Conservation (phyloP, 306 rosid genomes). For the Cercis canadensis region DNA sequence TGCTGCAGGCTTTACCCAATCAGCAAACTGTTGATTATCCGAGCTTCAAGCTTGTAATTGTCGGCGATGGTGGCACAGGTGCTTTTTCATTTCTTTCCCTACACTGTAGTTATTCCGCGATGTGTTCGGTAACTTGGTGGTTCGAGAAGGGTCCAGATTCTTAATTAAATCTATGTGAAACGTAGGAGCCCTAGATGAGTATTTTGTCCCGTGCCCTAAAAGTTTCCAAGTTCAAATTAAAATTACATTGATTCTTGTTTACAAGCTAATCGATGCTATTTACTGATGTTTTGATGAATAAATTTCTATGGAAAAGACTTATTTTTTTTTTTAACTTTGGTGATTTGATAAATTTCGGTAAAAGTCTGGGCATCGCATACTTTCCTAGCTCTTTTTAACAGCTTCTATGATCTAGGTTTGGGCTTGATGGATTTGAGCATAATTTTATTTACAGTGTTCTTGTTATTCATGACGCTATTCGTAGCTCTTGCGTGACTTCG, state of each 20-base stretch:
- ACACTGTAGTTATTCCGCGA: neutral
- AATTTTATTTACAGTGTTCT: neutral
- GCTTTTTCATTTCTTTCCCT: neutral
- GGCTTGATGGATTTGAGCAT: neutral
- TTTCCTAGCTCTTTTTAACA: no score
- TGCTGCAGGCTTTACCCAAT: slow-evolving; percentile 68
- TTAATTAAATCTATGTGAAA: neutral
- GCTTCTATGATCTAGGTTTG: neutral
- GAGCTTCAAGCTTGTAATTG: slow-evolving; percentile 83
- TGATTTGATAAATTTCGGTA: no score
- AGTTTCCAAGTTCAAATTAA: neutral
- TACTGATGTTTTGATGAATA: neutral
- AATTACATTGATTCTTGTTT: neutral
- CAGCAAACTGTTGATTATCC: slow-evolving; percentile 85
- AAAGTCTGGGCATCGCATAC: no score
- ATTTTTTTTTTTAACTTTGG: no score
- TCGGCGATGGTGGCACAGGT: slow-evolving; percentile 94
- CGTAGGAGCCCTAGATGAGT: no score
- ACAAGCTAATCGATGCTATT: no score
- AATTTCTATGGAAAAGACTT: neutral
- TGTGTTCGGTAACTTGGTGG: slow-evolving; percentile 8
- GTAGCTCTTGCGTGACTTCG: neutral
- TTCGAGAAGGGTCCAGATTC: neutral
- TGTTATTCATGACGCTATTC: neutral
- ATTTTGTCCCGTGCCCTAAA: neutral